phyloP scores from a whole-genome alignment of 1,139 yeast genomes.

The Ogataea hybrid region DNA sequence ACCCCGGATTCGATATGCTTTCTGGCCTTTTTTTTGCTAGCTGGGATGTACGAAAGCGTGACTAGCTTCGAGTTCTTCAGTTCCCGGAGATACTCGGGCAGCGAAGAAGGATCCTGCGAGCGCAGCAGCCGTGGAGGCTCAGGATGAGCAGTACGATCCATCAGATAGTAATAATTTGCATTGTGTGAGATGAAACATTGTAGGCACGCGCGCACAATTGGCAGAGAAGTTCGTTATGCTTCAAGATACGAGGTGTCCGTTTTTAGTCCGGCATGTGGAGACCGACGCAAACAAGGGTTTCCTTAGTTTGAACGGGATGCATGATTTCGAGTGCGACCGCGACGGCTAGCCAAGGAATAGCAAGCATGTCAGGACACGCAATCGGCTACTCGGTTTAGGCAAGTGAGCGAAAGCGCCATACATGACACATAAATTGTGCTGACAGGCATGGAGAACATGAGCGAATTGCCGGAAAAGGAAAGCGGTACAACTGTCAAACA shows the following conservation, averaged over 20 bases:
- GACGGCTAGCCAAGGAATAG: background rate
- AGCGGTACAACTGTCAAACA: conserved; percentile 1
- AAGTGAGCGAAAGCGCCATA: background rate
- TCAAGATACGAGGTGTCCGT: too few species aligned
- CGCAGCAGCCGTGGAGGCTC: conserved; percentile 15
- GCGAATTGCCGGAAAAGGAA: background rate
- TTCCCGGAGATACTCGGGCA: conserved; percentile 20
- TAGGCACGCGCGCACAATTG: background rate
- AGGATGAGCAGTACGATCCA: conserved; percentile 1
- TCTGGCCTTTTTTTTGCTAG: conserved; percentile 2
- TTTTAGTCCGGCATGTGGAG: too few species aligned
- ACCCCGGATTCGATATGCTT: conserved; percentile 1
- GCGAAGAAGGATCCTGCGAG: conserved; percentile 19
- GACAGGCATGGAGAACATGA: background rate
- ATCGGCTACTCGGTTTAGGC: background rate
- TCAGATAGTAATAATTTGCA: background rate
- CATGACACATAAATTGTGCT: background rate
- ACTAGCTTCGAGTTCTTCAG: conserved; percentile 23
- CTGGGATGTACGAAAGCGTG: conserved; percentile 23
- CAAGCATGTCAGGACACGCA: background rate
- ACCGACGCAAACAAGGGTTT: background rate
- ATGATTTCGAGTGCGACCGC: background rate
- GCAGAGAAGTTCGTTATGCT: too few species aligned
- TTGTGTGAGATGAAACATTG: background rate
- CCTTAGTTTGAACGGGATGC: background rate